Evolutionary conservation across 495 filamentous ascomycete species (phyloP).

Genomic region (Poronia punctata): DNA sequence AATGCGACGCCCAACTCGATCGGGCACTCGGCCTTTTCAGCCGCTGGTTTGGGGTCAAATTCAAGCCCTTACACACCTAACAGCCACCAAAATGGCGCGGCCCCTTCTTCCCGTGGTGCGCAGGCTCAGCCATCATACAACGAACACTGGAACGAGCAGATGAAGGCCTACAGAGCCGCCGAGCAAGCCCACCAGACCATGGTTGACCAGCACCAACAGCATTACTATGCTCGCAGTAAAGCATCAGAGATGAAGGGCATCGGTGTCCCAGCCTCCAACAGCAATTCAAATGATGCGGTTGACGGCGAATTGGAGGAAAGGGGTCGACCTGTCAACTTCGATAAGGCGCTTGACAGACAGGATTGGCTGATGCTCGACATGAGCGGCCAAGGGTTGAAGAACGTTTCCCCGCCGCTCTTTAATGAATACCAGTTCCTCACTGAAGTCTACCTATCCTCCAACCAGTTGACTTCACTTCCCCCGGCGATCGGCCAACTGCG

Average conservation of each 20-base stretch:
- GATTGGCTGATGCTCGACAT: constrained; percentile 90
- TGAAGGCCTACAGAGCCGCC: constrained; percentile 68
- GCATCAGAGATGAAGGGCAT: constrained; percentile 54
- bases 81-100: constrained; percentile 69
- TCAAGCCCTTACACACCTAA: constrained; percentile 68
- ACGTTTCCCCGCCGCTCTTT: constrained; percentile 72
- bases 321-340: constrained; percentile 51
- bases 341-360: constrained; percentile 56
- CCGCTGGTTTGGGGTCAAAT: constrained; percentile 63
- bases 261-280: constrained; percentile 24
- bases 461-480: constrained; percentile 73
- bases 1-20: constrained; percentile 45
- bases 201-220: constrained; percentile 45
- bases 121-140: constrained; percentile 49
- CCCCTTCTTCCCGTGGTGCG: constrained; percentile 35
- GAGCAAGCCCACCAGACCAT: constrained; percentile 62
- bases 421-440: constrained; percentile 72
- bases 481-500: constrained; percentile 72
- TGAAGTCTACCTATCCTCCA: constrained; percentile 85
- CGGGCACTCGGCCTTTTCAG: constrained; percentile 77
- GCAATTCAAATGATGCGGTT: constrained; percentile 32
- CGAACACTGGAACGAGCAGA: constrained; percentile 85
- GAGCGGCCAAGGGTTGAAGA: constrained; percentile 84
- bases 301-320: constrained; percentile 59
- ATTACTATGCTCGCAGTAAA: constrained; percentile 48